Base-by-base conservation (phyloP, 2,329 filamentous ascomycete genomes). In the Xylariaceae sp. region DNA sequence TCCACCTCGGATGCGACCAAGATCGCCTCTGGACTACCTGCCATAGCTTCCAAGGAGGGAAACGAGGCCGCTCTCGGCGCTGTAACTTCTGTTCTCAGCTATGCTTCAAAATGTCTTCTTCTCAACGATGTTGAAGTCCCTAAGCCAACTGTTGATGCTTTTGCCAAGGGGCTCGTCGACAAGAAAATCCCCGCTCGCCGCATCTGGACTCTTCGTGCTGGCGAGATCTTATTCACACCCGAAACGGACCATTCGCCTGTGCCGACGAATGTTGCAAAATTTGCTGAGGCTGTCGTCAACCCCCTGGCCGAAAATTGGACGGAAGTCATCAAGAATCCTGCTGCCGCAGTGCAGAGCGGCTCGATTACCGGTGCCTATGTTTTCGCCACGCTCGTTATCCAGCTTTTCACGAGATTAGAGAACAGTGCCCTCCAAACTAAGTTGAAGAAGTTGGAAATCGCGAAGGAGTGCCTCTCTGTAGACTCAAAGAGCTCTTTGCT, bases 401-500 rank as follows among this genome's bases (percentile, higher is more conserved):
- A 86, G 30, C 65, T 73, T 11, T 62, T 82, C 11, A 70, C 81
- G 48, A 73, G 74, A 19, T 72, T 82, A 12, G 80, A 84, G 45
- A 75, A 78, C 58, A 70, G 79, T 39, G 63, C 77, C 3, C 66
- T 67, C 14, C 67, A 68, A 22, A 51, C 72, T 11, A 58, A 71
- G 2, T 62, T 85, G 18, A 86, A 87, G 61, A 85, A 83, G 60
- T 76, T 81, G 19, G 74, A 81, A 30, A 71, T 90, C 22, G 67
- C 78, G 19, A 80, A 83, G 44, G 83, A 89, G 59, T 82, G 82
- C 11, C 75, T 95, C 52, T 76, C 77, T 2, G 68, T 84, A 35
- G 83, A 85, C n/a, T 84, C 89, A 0, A 96, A 95, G 66, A 85
- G 88, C 12, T 95, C 92, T 0, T 94, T 95, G 66, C 73, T 97